Conservation (phyloP, 371 early-diverging fungal genomes). For the Choanephora cucurbitarum region DNA sequence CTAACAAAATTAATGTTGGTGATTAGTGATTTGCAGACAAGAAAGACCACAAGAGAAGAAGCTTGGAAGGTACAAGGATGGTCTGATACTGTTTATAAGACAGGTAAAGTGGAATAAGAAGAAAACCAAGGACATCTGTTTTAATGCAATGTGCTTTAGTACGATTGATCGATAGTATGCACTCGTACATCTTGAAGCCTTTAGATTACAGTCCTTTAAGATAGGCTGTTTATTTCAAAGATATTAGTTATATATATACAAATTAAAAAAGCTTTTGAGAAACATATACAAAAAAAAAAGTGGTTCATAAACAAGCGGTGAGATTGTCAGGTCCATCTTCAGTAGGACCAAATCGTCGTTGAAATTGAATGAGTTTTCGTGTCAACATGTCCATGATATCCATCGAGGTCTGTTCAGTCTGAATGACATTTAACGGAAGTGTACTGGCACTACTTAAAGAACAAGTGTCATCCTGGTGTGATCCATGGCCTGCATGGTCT, state of each 20-base stretch:
- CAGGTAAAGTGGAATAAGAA: slow-evolving; percentile 52
- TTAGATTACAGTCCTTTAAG: slow-evolving; percentile 77
- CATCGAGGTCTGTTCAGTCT: slow-evolving; percentile 28
- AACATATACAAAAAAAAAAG: not conserved
- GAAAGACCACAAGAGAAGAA: slow-evolving; percentile 86
- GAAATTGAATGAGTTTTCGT: slow-evolving; percentile 44
- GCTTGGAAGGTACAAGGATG: slow-evolving; percentile 95
- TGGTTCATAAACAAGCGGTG: slow-evolving; percentile 13
- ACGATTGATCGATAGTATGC: slow-evolving; percentile 81
- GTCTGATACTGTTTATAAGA: slow-evolving; percentile 91
- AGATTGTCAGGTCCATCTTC: slow-evolving; percentile 12
- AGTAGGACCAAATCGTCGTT: slow-evolving; percentile 43
- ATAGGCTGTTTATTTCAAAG: too few species aligned
- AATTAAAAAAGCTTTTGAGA: not conserved
- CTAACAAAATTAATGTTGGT: too few species aligned
- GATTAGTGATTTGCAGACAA: slow-evolving; percentile 79
- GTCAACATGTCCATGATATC: slow-evolving; percentile 53
- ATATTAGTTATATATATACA: too few species aligned
- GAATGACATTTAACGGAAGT: slow-evolving; percentile 17
- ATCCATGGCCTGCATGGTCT: slow-evolving; percentile 9
- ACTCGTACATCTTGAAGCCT: slow-evolving; percentile 81
- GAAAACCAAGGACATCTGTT: not conserved
- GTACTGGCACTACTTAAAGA: slow-evolving; percentile 39
- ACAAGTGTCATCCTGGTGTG: slow-evolving; percentile 15
- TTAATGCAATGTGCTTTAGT: too few species aligned